Conservation (phyloP, 768 basidiomycete genomes). For the Jaapia argillacea region DNA sequence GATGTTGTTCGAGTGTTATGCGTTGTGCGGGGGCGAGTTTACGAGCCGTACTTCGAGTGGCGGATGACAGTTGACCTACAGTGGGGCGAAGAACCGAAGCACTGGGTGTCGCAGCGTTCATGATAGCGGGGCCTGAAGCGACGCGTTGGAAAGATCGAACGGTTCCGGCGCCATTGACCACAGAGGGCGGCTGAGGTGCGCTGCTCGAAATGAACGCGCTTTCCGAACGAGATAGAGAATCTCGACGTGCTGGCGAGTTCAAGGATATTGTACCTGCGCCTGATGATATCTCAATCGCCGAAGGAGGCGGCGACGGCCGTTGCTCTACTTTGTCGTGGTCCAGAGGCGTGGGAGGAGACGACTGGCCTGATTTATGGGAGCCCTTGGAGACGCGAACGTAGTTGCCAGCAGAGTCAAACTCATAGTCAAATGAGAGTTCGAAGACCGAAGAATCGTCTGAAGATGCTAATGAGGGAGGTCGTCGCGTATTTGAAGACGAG, state of each 20-base stretch:
- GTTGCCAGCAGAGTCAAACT: conserved; percentile 44
- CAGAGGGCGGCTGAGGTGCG: neutral
- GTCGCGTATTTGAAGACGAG: conserved; percentile 4
- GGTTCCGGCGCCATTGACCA: neutral
- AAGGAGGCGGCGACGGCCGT: conserved; percentile 1
- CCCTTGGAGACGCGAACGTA: conserved; percentile 48
- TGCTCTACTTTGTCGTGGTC: conserved; percentile 12
- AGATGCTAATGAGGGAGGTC: conserved; percentile 22
- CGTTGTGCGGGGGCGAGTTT: conserved; percentile 25
- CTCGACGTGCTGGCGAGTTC: neutral
- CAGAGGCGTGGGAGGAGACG: conserved; percentile 32
- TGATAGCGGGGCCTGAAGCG: conserved; percentile 42
- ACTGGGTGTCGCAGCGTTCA: conserved; percentile 16
- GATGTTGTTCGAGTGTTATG: conserved; percentile 25
- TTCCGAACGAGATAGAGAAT: neutral
- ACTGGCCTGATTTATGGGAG: conserved; percentile 30
- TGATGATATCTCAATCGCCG: neutral
- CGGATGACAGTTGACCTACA: conserved; percentile 17
- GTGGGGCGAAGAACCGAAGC: conserved; percentile 17
- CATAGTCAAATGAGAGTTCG: conserved; percentile 61
- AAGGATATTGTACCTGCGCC: too few relatives aligned
- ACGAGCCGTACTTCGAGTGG: conserved; percentile 24
- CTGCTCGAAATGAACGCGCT: conserved; percentile 5
- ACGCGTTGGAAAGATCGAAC: conserved; percentile 55
- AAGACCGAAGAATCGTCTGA: conserved; percentile 54